Evolutionary conservation across 108 stramenopile genomes (phyloP), one percentile per base, ranked within the genome.

Genomic region (Pelagomonas calceolata): DNA sequence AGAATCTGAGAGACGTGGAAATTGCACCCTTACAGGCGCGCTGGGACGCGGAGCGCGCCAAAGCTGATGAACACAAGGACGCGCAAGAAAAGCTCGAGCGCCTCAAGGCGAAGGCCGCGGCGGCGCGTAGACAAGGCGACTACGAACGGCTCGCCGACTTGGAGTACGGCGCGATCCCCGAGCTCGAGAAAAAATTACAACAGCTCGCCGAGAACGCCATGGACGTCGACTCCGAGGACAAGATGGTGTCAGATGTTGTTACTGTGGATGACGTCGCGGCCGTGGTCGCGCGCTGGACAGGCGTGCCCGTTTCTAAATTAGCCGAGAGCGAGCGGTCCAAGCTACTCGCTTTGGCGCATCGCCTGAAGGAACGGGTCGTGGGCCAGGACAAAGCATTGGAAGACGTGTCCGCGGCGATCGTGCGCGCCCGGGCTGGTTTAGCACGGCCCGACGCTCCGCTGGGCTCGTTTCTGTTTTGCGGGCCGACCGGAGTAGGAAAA

Each of bases 381-480:
- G 97, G 97, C 17, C 97, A 98, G 79, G 93, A 95, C 67, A 86
- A 88, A 68, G 95, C 95, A 21, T 87, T 95, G 63, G 83, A 91
- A 60, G 85, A 91, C 5, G 90, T 96, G 4, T 89, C 91, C 0
- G 90, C 94, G 68, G 92, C 92, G 17, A 90, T 96, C 39, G 90
- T 93, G 66, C 82, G 93, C 30, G 89, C 91, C 17, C 87, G 94
- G 45, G 94, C 95, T 44, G 95, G 95, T 14, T 82, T 96, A 67
- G 89, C 90, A 70, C 89, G 90, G 76, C 89, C 90, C 18, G 80
- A 82, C 7, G 89, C 92, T 70, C 95, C 95, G 0, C 91, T 94
- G 74, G 95, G 92, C 21, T 90, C 88, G 30, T 75, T 95, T 66
- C 88, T 98, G 37, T 96, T 97, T 74, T 73, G 93, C 34, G 96